Percentiles rank a stretch among this genome's conserved stretches.
Conservation (phyloP, 75 land plant genomes). For the Azolla pinnata region DNA sequence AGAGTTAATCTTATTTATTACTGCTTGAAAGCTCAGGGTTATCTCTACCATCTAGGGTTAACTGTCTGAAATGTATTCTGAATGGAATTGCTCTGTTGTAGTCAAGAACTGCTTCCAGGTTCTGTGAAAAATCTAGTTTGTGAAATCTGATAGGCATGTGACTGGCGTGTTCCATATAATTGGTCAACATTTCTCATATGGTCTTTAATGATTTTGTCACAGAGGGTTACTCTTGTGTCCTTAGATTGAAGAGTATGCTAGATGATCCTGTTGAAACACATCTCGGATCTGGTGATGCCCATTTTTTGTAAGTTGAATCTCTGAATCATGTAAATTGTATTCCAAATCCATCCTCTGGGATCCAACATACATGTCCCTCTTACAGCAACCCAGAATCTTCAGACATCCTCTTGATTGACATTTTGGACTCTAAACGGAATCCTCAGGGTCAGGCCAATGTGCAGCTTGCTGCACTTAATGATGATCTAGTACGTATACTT, state of each 20-base stretch:
- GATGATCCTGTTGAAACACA: too few species aligned
- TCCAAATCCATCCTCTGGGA: neutral
- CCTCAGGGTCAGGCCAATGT: constrained; percentile 53
- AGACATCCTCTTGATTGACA: constrained; percentile 66
- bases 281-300: constrained; percentile 71
- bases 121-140: too few species aligned
- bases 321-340: neutral
- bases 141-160: too few species aligned
- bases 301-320: constrained; percentile 59
- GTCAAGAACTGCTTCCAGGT: too few species aligned
- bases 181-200: too few species aligned
- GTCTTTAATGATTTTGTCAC: constrained; percentile 10
- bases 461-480: constrained; percentile 62
- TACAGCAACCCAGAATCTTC: constrained; percentile 79
- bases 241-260: constrained; percentile 63
- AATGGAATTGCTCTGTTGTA: too few species aligned
- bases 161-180: too few species aligned
- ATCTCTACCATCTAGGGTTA: too few species aligned
- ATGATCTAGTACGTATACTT: constrained; percentile 47
- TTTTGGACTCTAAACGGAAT: constrained; percentile 68
- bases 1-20: too few species aligned
- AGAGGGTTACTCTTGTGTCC: constrained; percentile 66
- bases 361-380: neutral
- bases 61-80: too few species aligned
- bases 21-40: too few species aligned